Evolutionary conservation across 2,329 filamentous ascomycete genomes (phyloP).

Genomic region (Colletotrichum liaoningense): DNA sequence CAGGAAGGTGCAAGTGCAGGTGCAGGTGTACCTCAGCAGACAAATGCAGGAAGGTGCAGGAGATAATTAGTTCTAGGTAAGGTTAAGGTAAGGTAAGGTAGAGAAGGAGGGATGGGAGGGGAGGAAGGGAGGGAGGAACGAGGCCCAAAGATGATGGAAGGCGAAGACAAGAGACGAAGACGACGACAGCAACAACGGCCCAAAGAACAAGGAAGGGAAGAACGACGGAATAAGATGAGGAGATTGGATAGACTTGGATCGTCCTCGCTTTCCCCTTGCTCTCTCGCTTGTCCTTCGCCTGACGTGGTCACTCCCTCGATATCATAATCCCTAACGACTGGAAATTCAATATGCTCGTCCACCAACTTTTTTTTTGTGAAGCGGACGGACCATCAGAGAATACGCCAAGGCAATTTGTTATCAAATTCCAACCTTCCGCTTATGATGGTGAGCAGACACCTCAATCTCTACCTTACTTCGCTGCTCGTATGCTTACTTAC

Average conservation of each 20-base stretch:
- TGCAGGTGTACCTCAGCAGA: slow-evolving; percentile 4
- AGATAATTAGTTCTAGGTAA: not conserved
- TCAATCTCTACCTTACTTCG: not conserved
- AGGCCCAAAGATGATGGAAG: not conserved
- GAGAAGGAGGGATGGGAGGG: not conserved
- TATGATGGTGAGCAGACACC: slow-evolving; percentile 4
- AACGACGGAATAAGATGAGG: not conserved
- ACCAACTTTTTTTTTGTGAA: not conserved
- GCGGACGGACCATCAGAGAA: slow-evolving; percentile 9
- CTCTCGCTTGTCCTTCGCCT: slow-evolving; percentile 10
- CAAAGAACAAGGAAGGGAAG: not conserved
- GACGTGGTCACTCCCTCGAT: not conserved
- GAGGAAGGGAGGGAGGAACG: not conserved
- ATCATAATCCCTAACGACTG: not conserved
- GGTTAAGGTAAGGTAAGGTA: not conserved
- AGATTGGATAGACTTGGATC: slow-evolving; percentile 13
- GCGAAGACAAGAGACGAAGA: not conserved
- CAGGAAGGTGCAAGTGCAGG: not conserved
- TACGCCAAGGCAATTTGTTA: not conserved
- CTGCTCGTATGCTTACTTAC: not conserved
- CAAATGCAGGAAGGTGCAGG: not conserved
- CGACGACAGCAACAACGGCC: not conserved
- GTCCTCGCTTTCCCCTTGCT: slow-evolving; percentile 5
- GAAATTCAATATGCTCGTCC: not conserved
- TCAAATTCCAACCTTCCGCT: slow-evolving; percentile 4